A percentile compares a stretch with the other conserved stretches of the same genome.
These are phyloP conservation scores for Auxenochlorella pyrenoidosa DNA, from an alignment of 139 green algal species.

Conservation along the genomic window DNA sequence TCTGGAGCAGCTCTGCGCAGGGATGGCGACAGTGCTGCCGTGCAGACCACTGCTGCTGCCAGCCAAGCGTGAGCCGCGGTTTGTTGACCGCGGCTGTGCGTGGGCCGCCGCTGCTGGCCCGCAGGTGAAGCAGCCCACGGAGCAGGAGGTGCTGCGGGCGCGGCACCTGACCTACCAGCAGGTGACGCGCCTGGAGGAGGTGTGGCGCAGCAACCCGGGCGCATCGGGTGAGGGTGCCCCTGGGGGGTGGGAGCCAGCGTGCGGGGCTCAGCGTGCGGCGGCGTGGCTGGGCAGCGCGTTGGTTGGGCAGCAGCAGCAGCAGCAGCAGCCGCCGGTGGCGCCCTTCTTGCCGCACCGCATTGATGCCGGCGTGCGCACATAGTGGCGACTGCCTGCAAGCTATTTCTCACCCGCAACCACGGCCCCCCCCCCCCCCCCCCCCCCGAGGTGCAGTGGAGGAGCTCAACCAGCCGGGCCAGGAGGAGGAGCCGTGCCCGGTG, in stretches of 20 bases:
- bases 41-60: not conserved
- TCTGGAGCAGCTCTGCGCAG: not conserved
- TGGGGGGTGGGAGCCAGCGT: not conserved
- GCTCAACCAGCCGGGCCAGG: constrained; percentile 67
- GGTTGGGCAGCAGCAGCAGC: no score
- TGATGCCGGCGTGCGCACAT: not conserved
- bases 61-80: not conserved
- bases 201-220: constrained; percentile 87
- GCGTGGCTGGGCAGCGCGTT: no score
- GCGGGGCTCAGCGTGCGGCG: no score
- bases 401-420: not conserved
- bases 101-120: no score
- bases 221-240: constrained; percentile 25
- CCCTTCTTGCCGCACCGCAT: not conserved
- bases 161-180: constrained; percentile 77
- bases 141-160: constrained; percentile 74
- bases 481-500: constrained; percentile 84
- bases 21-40: no score
- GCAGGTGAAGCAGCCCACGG: constrained; percentile 68
- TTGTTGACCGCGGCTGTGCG: no score
- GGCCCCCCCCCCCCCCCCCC: no score
- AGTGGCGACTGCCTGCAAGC: not conserved
- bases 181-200: constrained; percentile 80
- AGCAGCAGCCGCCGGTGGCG: no score
- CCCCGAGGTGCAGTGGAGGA: constrained; percentile 74